Evolutionary conservation across 768 basidiomycete species (phyloP), one percentile per base, ranked within the genome.

Genomic region (Boletus subcaerulescens): DNA sequence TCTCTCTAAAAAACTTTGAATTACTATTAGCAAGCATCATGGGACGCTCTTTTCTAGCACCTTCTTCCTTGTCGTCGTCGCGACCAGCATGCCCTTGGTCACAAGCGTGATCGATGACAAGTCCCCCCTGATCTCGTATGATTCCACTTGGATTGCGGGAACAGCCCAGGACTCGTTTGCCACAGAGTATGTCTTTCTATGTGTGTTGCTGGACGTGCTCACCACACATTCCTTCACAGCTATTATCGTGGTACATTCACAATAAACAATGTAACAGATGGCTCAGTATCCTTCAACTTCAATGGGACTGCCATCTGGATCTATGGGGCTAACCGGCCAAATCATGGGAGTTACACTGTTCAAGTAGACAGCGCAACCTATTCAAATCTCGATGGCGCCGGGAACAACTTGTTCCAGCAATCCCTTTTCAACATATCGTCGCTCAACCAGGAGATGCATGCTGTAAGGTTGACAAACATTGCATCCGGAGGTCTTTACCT

Each of bases 291-390:
- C 0, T 76, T 82, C 58, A 53, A 61, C 24, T 83, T 82, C 70
- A 77, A 77, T 41, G 82, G 82, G 15, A 80, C 75, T 12, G 74
- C 71, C 6, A 62, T 83, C 18, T 73, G 74, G 67, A 62, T 83
- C 11, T 83, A 74, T 53, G 83, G 83, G 9, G 75, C 80, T 3
- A 77, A 78, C 50, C 72, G 80, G 22, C 39, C 52, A 7, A 79
- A 80, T 50, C 78, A 81, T 59, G 80, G 82, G 0, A 59, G 50
- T 12, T 84, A 74, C 58, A 67, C 68, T 32, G 72, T 82, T 40
- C 63, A 66, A 31, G 62, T 82, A 1, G 80, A 84, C 64, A 52
- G 67, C 29, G 59, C 45, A 11, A 55, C 52, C 31, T 74, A 65
- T 43, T 52, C 67, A 14, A 45, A 55, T 26, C 48, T 56, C 18